phyloP scores from a whole-genome alignment of 306 rosid species.

The Cicer yamashitae region DNA sequence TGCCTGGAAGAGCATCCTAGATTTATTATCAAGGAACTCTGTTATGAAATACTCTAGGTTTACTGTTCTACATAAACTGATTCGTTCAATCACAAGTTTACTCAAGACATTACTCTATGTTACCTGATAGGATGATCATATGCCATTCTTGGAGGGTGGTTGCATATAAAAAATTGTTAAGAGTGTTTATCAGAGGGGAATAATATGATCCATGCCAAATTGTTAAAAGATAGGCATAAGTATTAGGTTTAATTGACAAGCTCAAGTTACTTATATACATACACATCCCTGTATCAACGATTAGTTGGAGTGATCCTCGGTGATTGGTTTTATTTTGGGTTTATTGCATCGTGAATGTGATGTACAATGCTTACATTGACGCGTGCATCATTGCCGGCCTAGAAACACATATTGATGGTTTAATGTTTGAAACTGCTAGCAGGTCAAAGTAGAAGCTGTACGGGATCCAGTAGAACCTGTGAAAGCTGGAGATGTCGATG shows the following conservation, averaged over 20 bases:
- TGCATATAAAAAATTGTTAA: background rate
- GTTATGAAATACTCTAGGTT: background rate
- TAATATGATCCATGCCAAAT: background rate
- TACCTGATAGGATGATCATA: constrained; percentile 16
- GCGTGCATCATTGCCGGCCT: background rate
- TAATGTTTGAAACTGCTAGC: constrained; percentile 35
- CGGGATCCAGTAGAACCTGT: constrained; percentile 41
- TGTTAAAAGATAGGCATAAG: constrained; percentile 1
- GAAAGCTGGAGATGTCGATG: constrained; percentile 44
- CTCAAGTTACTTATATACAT: background rate
- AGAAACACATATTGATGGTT: constrained; percentile 11
- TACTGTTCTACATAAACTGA: background rate
- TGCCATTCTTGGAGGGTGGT: constrained; percentile 8
- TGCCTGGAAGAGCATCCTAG: background rate
- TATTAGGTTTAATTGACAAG: background rate
- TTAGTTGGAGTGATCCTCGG: background rate
- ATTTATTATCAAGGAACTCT: constrained; percentile 8
- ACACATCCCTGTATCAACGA: background rate
- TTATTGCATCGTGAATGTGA: background rate
- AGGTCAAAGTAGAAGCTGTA: constrained; percentile 59
- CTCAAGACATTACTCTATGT: background rate
- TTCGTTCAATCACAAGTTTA: background rate
- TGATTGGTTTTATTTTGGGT: background rate
- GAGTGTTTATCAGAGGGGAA: background rate
- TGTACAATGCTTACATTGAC: background rate